Base-by-base conservation (phyloP, 768 basidiomycete species). In the Suillus lakei region DNA sequence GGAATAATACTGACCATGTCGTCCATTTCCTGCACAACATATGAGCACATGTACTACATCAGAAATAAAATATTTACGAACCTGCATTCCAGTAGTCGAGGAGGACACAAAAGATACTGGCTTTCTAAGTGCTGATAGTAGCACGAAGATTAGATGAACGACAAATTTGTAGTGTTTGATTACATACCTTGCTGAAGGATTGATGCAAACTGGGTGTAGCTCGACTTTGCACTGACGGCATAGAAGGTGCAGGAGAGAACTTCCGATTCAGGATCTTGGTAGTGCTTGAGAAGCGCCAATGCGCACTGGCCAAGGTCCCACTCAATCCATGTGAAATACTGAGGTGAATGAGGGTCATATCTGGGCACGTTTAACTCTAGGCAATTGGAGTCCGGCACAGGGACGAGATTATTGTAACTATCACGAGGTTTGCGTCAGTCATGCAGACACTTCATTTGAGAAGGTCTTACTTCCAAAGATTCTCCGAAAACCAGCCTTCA, bases 401-500 rank as follows among this genome's bases (percentile, higher is more conserved):
- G 32, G 15, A 39, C 63, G 26, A 74, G 69, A 51, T 13, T 38
- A 16, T 63, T 56, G 26, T 38, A 63, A 1, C 72, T 73, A 34
- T 0, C 12, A n/a, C 16, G 12, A 6, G 7, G 21, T 43, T 23
- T 18, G 26, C 38, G 36, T 48, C 10, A 26, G 34, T 39, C 28
- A 65, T 32, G 34, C 41, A n/a, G 21, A 32, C 44, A 26, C 12
- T 53, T 3, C 4, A 28, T 13, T 30, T 5, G 2, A 8, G 21
- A 39, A 53, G 21, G 9, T 55, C 73, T 38, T 23, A 73, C 72
- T 63, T 71, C 62, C 65, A 69, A 8, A 65, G 65, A 61, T 75
- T 74, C 63, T 74, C 73, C 8, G 13, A 34, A 48, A 73, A 74
- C 72, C 74, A 75, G 23, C 74, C 70, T 74, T 50, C 9, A 30